Evolutionary conservation across 2,329 filamentous ascomycete genomes (phyloP).

Genomic region (Sporothrix euskadiensis): DNA sequence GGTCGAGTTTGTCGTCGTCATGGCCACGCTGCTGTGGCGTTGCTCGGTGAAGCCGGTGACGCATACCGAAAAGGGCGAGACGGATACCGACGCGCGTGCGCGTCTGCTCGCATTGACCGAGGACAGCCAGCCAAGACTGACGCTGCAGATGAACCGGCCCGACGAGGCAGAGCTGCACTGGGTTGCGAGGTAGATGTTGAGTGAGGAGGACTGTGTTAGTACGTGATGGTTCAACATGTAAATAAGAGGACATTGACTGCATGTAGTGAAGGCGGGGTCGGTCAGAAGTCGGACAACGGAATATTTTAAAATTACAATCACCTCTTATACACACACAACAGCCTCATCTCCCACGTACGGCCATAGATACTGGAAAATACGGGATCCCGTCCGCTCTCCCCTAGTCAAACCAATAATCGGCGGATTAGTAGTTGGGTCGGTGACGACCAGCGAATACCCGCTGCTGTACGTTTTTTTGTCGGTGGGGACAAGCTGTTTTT

Average conservation of each 20-base stretch:
- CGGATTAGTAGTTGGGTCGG: background rate
- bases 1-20: conserved; percentile 54
- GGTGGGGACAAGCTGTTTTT: too few species aligned
- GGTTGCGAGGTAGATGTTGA: conserved; percentile 14
- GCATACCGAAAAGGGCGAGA: conserved; percentile 33
- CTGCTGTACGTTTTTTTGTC: background rate
- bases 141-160: conserved; percentile 38
- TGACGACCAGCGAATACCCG: background rate
- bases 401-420: background rate
- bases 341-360: too few species aligned
- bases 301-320: too few species aligned
- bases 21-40: conserved; percentile 44
- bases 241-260: too few species aligned
- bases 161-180: conserved; percentile 32
- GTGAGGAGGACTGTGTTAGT: background rate
- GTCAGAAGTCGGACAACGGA: too few species aligned
- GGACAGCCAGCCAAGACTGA: conserved; percentile 37
- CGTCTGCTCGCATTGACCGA: conserved; percentile 34
- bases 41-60: conserved; percentile 35
- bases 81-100: conserved; percentile 31
- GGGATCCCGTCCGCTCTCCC: background rate
- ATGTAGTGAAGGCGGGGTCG: too few species aligned
- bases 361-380: background rate
- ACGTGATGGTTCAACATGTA: background rate
- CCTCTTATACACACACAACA: too few species aligned